These are phyloP conservation scores for Aspergillus cejpii DNA, from an alignment of 2,329 filamentous ascomycete species.

Conservation along the genomic window DNA sequence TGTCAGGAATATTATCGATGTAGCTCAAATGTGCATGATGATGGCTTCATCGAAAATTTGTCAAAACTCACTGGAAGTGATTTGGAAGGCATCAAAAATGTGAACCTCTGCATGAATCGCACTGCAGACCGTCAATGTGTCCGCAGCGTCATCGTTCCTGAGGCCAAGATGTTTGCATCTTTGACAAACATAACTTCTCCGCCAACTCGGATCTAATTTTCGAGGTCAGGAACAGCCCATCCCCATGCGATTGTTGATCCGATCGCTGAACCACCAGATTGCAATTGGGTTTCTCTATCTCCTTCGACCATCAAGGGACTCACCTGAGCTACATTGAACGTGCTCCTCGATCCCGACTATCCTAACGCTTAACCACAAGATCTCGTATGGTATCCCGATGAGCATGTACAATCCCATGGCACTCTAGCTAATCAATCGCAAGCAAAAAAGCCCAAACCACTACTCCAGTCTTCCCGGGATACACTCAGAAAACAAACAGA, in stretches of 20 bases:
- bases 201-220: not conserved
- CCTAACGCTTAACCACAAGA: not conserved
- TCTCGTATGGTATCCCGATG: not conserved
- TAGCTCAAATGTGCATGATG: not conserved
- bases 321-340: not conserved
- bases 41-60: not conserved
- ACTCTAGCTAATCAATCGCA: no score
- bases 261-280: not conserved
- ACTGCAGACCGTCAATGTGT: not conserved
- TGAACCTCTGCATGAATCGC: no score
- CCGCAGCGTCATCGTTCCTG: slow-evolving; percentile 26
- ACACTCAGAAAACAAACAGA: no score
- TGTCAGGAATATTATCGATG: not conserved
- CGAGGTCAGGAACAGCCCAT: not conserved
- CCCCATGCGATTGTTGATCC: slow-evolving; percentile 1
- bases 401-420: not conserved
- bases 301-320: no score
- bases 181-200: slow-evolving; percentile 20
- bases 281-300: no score
- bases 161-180: slow-evolving; percentile 27
- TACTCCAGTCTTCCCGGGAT: no score
- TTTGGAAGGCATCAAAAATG: no score
- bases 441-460: no score
- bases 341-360: not conserved
- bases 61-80: no score